phyloP scores from a whole-genome alignment of 192 early-diverging fungal genomes.

The Coemansia sp. region DNA sequence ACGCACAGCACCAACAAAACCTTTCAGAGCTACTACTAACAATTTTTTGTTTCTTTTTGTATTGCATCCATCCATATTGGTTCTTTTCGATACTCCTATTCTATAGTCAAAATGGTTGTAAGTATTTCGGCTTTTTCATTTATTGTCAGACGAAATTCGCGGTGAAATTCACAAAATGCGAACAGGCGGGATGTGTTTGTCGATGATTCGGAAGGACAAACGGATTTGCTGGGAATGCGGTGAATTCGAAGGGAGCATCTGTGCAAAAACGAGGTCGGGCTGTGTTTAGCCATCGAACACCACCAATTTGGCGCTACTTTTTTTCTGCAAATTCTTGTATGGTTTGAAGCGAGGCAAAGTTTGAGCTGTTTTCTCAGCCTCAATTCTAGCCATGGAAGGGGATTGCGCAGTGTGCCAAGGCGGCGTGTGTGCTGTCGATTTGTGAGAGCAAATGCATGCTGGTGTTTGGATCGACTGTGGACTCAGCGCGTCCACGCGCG shows the following conservation, averaged over 20 bases:
- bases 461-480: too few relatives aligned
- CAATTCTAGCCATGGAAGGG: too few relatives aligned
- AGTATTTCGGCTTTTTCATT: conserved; percentile 21
- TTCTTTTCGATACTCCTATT: not conserved
- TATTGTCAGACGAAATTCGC: not conserved
- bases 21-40: conserved; percentile 1
- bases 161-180: not conserved
- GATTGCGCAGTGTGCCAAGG: too few relatives aligned
- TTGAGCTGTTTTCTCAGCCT: too few relatives aligned
- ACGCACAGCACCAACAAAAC: not conserved
- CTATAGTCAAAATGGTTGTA: conserved; percentile 55
- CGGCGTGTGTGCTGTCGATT: too few relatives aligned
- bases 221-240: not conserved
- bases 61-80: conserved; percentile 24
- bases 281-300: too few relatives aligned
- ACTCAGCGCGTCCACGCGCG: too few relatives aligned
- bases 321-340: too few relatives aligned
- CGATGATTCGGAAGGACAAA: not conserved
- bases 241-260: not conserved
- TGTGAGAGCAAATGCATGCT: too few relatives aligned
- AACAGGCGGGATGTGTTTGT: not conserved
- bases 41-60: not conserved
- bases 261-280: too few relatives aligned
- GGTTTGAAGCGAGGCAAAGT: too few relatives aligned
- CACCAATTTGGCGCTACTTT: too few relatives aligned